These are phyloP conservation scores for Metschnikowia peoriensis DNA, from an alignment of 805 yeast species.

Conservation along the genomic window DNA sequence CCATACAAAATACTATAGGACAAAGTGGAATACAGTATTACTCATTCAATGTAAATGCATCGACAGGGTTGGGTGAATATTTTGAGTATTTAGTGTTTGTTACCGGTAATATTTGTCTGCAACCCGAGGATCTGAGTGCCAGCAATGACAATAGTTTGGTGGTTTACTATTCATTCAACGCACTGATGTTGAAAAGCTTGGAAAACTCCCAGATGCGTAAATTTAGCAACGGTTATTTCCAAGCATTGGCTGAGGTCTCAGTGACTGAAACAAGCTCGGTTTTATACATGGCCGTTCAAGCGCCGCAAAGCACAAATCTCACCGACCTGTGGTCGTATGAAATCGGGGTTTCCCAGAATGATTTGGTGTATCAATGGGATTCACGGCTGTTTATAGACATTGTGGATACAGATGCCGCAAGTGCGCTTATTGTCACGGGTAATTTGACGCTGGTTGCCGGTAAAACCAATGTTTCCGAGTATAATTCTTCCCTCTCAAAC, in stretches of 20 bases:
- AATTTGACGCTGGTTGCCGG: constrained; percentile 31
- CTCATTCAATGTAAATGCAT: constrained; percentile 44
- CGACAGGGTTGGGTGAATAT: constrained; percentile 44
- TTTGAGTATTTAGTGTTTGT: constrained; percentile 49
- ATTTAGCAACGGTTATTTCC: constrained; percentile 37
- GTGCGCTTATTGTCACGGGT: constrained; percentile 66
- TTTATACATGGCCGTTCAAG: constrained; percentile 39
- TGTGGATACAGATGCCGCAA: constrained; percentile 67
- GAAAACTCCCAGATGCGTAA: constrained; percentile 28
- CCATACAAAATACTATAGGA: constrained; percentile 33
- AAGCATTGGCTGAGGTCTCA: constrained; percentile 38
- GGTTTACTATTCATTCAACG: constrained; percentile 40
- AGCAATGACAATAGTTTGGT: constrained; percentile 26
- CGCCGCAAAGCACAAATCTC: constrained; percentile 38
- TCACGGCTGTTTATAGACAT: constrained; percentile 50
- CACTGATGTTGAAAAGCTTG: constrained; percentile 29
- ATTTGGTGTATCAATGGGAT: constrained; percentile 71
- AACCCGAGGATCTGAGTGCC: constrained; percentile 25
- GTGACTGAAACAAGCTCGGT: constrained; percentile 8
- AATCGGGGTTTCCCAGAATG: constrained; percentile 62
- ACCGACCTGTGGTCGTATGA: constrained; percentile 57
- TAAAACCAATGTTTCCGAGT: constrained; percentile 8
- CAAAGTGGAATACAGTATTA: constrained; percentile 42
- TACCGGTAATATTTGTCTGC: constrained; percentile 49
- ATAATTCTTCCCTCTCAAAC: constrained; percentile 27